Conservation (phyloP, 345 rosid species). For the Salix brachista region DNA sequence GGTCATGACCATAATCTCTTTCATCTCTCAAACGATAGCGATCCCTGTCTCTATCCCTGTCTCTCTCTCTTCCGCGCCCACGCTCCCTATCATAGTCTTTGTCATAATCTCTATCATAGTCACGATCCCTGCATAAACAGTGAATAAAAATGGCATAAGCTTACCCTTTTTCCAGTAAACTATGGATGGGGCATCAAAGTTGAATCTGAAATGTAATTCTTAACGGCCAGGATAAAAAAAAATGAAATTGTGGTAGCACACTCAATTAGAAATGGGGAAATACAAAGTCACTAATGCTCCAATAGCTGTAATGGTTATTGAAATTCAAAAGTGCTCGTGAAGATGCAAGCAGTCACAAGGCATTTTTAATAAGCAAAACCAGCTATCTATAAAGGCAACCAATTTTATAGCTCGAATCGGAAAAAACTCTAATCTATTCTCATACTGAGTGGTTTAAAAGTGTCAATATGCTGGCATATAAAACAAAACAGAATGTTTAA, state of each 20-base stretch:
- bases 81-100: constrained; percentile 27
- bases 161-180: background rate
- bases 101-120: constrained; percentile 48
- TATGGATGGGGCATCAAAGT: background rate
- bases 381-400: background rate
- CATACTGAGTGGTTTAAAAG: background rate
- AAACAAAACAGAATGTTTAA: background rate
- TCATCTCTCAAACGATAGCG: constrained; percentile 62
- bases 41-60: constrained; percentile 53
- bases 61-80: constrained; percentile 25
- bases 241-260: too few species aligned
- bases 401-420: background rate
- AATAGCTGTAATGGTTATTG: background rate
- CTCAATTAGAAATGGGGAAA: background rate
- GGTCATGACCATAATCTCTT: constrained; percentile 64
- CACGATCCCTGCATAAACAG: constrained; percentile 47
- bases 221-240: background rate
- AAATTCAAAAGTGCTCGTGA: background rate
- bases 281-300: background rate
- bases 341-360: background rate
- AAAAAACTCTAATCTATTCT: background rate
- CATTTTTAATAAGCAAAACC: background rate
- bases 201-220: background rate
- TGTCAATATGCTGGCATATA: background rate
- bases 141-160: background rate